phyloP scores from a whole-genome alignment of 169 alveolate species.

The Sarcocystis neurona region DNA sequence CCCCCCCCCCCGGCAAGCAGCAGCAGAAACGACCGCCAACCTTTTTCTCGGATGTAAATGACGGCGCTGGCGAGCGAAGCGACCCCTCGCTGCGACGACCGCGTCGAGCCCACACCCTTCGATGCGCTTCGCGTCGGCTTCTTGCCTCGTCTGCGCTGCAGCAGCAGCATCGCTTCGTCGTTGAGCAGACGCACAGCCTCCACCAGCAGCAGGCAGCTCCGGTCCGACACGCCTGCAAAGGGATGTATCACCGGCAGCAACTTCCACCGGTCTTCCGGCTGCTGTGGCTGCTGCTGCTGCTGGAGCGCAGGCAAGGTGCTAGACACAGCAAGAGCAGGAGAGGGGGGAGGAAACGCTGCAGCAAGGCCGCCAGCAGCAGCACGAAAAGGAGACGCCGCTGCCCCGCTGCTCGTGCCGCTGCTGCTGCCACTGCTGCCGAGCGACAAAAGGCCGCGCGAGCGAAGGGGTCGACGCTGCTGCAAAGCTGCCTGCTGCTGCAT shows the following conservation, averaged over 20 bases:
- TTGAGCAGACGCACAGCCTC: slow-evolving; percentile 11
- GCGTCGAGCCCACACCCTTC: neutral
- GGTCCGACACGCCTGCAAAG: slow-evolving; percentile 6
- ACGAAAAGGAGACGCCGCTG: neutral
- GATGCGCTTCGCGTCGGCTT: too few species aligned
- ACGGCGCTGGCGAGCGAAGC: neutral
- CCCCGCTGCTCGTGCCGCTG: neutral
- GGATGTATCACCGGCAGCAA: neutral
- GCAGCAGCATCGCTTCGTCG: neutral
- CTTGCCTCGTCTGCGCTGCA: neutral
- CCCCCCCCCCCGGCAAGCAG: neutral
- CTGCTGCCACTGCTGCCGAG: slow-evolving; percentile 23
- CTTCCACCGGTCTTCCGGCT: neutral
- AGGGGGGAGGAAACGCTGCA: neutral
- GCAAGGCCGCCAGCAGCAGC: neutral
- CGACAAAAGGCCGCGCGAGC: too few species aligned
- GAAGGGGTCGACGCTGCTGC: slow-evolving; percentile 3
- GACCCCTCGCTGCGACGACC: neutral
- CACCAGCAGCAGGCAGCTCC: neutral
- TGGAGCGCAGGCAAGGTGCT: neutral
- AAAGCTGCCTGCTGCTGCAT: neutral
- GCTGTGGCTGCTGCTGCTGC: neutral
- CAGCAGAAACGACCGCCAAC: neutral
- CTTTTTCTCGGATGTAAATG: neutral
- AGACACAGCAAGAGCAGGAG: neutral